Base-by-base conservation (phyloP, 2,329 filamentous ascomycete species). In the Colletotrichum sp. region DNA sequence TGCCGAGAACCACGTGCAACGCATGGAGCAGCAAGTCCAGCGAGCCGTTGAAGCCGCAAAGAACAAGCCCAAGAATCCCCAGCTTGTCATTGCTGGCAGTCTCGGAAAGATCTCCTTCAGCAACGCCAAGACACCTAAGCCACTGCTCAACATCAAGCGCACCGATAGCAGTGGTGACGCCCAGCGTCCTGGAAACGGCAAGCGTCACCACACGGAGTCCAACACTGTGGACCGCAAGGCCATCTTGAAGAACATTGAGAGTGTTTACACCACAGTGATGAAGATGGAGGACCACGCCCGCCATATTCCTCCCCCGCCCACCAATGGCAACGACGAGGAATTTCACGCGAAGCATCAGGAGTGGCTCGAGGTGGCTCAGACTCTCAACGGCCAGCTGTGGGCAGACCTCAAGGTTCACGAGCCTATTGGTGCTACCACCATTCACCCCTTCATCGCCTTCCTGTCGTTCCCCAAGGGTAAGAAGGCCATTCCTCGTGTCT, bases 21-120 rank as follows among this genome's bases (percentile, higher is more conserved):
- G 97, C 71, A 99, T 99, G 97, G 96, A 99, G 85, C 97, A 99
- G 85, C 97, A 99, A 85, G 98, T 99, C 15, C 96, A 98, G 84
- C 93, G 97, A 72, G 97, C 97, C 28, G 97, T 99, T 1, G 97
- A 99, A 83, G 97, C 97, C 1, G 97, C 97, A 68, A 99, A 99
- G 88, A 95, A 96, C 76, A 96, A 98, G 85, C 97, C 97, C 15
- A 99, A 99, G 89, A 98, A 98, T 83, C 98, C 98, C 82, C 96
- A 98, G 84, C 90, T 99, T 10, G 96, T 99, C 24, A 96, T 99
- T 75, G 96, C 98, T 82, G 97, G 97, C 30, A 98, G 96, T 82
- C 87, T 99, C 66, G 97, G 97, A 79, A 99, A 99, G 88, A 99
- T 99, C 74, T 98, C 96, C 0, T 99, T 99, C 87, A 98, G 96